Conservation (phyloP, 805 yeast genomes). For the Metschnikowia lochheadii region DNA sequence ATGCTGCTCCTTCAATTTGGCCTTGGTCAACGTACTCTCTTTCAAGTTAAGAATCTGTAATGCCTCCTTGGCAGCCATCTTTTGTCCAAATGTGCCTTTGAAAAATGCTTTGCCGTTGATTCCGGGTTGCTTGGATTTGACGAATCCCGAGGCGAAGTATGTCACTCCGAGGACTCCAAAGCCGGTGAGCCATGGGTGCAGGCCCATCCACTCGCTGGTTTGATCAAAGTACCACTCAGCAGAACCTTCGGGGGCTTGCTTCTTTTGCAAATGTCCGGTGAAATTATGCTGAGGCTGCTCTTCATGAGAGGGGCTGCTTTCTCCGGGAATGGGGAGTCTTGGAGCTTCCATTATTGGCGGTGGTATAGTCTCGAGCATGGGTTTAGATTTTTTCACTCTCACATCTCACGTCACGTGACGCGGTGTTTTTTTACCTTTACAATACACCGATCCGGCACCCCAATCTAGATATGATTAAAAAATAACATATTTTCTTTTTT, state of each 20-base stretch:
- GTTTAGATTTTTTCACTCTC: neutral
- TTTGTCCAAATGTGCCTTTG: slow-evolving; percentile 89
- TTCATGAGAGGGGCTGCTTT: slow-evolving; percentile 18
- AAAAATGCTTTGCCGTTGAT: slow-evolving; percentile 60
- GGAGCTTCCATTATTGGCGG: slow-evolving; percentile 48
- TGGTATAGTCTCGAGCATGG: slow-evolving; percentile 9
- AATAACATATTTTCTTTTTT: too few relatives aligned
- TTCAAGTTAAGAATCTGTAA: slow-evolving; percentile 74
- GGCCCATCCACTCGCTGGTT: slow-evolving; percentile 54
- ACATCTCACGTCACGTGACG: neutral
- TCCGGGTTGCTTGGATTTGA: slow-evolving; percentile 67
- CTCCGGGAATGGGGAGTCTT: slow-evolving; percentile 55
- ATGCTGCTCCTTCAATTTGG: slow-evolving; percentile 72
- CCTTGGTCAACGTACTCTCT: slow-evolving; percentile 58
- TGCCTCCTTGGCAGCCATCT: slow-evolving; percentile 88
- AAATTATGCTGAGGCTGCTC: slow-evolving; percentile 24
- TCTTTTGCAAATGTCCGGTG: slow-evolving; percentile 40
- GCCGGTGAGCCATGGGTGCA: slow-evolving; percentile 74
- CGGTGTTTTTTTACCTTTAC: neutral
- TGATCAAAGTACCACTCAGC: slow-evolving; percentile 65
- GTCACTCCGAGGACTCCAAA: slow-evolving; percentile 63
- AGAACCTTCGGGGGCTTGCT: slow-evolving; percentile 41
- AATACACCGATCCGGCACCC: too few relatives aligned
- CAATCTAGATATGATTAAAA: too few relatives aligned
- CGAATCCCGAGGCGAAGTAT: slow-evolving; percentile 62